Evolutionary conservation across 2,329 filamentous ascomycete species (phyloP), one percentile per base, ranked within the genome.

Genomic region (Ascochyta viciae-villosae): DNA sequence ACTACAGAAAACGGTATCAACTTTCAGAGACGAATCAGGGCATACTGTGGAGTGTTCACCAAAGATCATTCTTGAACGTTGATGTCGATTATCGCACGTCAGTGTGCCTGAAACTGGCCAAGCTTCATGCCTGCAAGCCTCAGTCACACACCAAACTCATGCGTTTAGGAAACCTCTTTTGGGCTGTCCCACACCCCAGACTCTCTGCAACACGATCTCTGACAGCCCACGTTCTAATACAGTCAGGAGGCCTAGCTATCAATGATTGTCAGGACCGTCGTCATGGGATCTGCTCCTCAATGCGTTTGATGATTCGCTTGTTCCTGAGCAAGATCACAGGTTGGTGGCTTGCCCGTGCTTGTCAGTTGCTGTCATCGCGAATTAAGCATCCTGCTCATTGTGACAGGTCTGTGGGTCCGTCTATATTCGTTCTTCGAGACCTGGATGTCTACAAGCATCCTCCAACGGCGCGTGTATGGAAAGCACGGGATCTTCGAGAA

Each of bases 401-500:
- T 73, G 59, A 65, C 65, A 70, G 66, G 70, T 59, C 60, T 65
- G 57, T 68, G 67, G 66, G 58, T 52, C 48, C 52, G 47, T 48
- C 58, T 45, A 45, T 50, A 50, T 64, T 51, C 49, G 50, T 50
- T 61, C 57, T 57, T 60, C 59, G 40, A 52, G 50, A 67, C 62
- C 61, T 68, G 58, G 58, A 31, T 48, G 56, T 48, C 58, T 47
- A 63, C 63, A 62, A 62, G 66, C 61, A 69, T 72, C 62, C 61
- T 74, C 71, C 62, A 66, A 74, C 73, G 59, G 64, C 61, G 60
- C 66, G 52, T 63, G 73, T 75, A 57, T 68, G 69, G 73, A 62
- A 62, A 67, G 47, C 65, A 64, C 66, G 68, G 68, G 59, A 70
- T 63, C 55, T 61, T 50, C 63, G 56, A 61, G 62, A 65, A 62